A percentile compares a stretch with the other conserved stretches of the same genome.
These are phyloP conservation scores for Solanum lycopersicoides DNA, from an alignment of 257 asterid genomes.

Conservation along the genomic window DNA sequence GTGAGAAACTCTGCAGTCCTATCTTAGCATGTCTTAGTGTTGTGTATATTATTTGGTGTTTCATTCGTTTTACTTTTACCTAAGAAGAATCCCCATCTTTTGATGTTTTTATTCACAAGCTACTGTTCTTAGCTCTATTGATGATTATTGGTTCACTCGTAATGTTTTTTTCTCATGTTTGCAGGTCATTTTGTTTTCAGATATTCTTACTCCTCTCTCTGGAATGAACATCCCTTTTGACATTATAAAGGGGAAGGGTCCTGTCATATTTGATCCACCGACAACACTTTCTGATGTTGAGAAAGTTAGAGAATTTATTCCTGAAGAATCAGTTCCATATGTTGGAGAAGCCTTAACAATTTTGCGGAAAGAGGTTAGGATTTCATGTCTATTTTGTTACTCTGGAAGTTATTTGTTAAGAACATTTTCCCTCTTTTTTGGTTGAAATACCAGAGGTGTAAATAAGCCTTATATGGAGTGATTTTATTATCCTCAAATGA, in stretches of 20 bases:
- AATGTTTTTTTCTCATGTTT: not conserved
- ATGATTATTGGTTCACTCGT: not conserved
- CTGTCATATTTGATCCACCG: constrained; percentile 81
- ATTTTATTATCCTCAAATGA: not conserved
- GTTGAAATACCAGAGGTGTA: not conserved
- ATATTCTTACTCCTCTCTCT: constrained; percentile 93
- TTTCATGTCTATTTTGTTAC: not conserved
- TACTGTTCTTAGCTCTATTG: not conserved
- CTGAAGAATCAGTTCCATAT: constrained; percentile 88
- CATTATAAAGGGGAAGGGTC: constrained; percentile 95
- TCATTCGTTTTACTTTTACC: not conserved
- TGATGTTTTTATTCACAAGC: not conserved
- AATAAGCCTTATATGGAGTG: not conserved
- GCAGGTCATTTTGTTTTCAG: constrained; percentile 97
- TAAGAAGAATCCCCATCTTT: not conserved
- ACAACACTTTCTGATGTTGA: constrained; percentile 59
- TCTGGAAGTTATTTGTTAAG: not conserved
- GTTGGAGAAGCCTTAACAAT: constrained; percentile 93
- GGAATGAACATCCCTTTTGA: constrained; percentile 99
- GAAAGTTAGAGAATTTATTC: constrained; percentile 76
- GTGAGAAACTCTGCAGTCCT: constrained; percentile 29
- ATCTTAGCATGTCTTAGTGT: not conserved
- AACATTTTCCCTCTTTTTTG: not conserved
- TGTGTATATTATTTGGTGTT: not conserved
- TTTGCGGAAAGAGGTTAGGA: constrained; percentile 78